Base-by-base conservation (phyloP, 2,329 filamentous ascomycete species). In the Akanthomyces dipterigenus region DNA sequence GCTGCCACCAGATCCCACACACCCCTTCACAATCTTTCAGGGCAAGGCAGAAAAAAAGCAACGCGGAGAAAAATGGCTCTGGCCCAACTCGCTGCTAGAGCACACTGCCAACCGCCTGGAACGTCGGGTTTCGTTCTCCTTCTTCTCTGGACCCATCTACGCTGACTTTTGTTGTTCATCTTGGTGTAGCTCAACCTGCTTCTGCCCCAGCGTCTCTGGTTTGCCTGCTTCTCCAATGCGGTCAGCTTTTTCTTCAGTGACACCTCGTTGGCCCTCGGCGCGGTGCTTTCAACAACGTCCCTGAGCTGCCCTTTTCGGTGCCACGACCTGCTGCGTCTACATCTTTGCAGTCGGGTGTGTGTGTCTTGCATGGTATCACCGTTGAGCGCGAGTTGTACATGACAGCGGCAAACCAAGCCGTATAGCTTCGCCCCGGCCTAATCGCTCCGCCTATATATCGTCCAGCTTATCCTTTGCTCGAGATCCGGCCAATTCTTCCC, bases 1-100 rank as follows among this genome's bases (percentile, higher is more conserved):
- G 51, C 60, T 50, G 45, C 51, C 51, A 34, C 59, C 59, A 61
- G 59, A 62, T 62, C 60, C 55, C 60, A 58, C 60, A 58, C 60
- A 51, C 60, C 46, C 59, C n/a, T 55, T 55, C 42, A 31, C 31
- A 43, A 43, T 54, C 40, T 34, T 43, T 42, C 54, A 62, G 60
- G 60, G 46, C 54, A 62, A 43, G 54, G 46, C 55, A 24, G 34
- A 40, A 62, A 58, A 58, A 62, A 62, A 62, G 60, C 60, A 62
- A 62, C 46, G 28, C 55, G 38, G 54, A 54, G 53, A 58, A 51
- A 62, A 58, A 56, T 51, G 24, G 31, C 36, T 43, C 43, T 48
- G 24, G 18, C 38, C 45, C 55, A 54, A 54, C 45, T 31, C 58
- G 36, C 48, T 49, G 31, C 46, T 48, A 45, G 38, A 58, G 38